Evolutionary conservation across 352 stramenopile species (phyloP), one percentile per base, ranked within the genome.

Genomic region (Globisporangium radiosum): DNA sequence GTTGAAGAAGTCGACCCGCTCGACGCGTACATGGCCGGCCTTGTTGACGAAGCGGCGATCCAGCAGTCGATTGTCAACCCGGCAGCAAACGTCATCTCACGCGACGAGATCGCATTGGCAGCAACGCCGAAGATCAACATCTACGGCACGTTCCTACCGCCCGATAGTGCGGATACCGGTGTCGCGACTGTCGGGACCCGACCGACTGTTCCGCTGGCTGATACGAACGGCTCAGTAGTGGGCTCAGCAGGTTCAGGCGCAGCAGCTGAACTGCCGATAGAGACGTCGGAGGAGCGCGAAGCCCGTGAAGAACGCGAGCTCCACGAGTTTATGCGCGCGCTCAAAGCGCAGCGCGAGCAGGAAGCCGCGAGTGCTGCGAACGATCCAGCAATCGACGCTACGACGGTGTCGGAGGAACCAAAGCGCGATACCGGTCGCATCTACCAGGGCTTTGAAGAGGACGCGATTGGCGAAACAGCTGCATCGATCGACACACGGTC

Each of bases 21-120:
- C 38, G 85, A 95, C 61, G 85, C 83, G 5, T 95, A 92, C 62
- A 95, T 95, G 85, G 85, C 85, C 45, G 85, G 85, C 11, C 68
- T 95, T 4, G 78, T 88, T 5, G 85, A 93, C 52, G 76, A 91
- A 62, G 76, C 80, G 8, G 78, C 80, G 15, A 88, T 90, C 39
- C 78, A 93, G 62, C 75, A 88, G 55, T 87, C 76, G 43, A 76
- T 87, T 15, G 70, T 65, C 14, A 82, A 91, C 38, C 78, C 83
- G 10, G 74, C 81, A 6, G 70, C 83, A 0, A 93, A 93, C 38
- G 83, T 95, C 39, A 95, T 95, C 40, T 95, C 85, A 7, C 66
- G 90, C 50, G 81, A 88, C 17, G 83, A 95, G 56, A 90, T 95
- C 52, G 78, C 90, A 64, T 33, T 11, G 14, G 15, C 45, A 4